These are phyloP conservation scores for Zygosaccharomyces pseudobailii DNA, from an alignment of 1,139 yeast genomes.

Conservation along the genomic window DNA sequence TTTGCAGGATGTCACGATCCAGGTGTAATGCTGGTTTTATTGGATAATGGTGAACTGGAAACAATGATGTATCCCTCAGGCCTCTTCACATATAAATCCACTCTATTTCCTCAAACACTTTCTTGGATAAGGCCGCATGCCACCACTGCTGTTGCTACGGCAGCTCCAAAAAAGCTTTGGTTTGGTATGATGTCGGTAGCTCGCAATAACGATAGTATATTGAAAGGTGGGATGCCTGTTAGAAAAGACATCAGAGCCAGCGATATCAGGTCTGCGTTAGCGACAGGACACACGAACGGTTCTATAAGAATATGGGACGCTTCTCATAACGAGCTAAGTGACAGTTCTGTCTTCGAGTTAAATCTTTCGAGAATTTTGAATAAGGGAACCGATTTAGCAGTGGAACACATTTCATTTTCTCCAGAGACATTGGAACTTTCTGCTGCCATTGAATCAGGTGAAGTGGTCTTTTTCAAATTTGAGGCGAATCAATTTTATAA, in stretches of 20 bases:
- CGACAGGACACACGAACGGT: constrained; percentile 83
- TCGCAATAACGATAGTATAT: constrained; percentile 40
- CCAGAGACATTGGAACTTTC: constrained; percentile 74
- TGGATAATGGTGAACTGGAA: constrained; percentile 56
- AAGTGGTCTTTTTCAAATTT: constrained; percentile 70
- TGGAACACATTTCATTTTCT: constrained; percentile 64
- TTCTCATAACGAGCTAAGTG: constrained; percentile 69
- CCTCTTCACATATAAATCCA: constrained; percentile 48
- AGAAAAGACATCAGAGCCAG: constrained; percentile 50
- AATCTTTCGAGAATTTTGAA: constrained; percentile 47
- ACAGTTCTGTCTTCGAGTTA: constrained; percentile 54
- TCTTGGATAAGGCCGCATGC: constrained; percentile 77
- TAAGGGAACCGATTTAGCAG: constrained; percentile 41
- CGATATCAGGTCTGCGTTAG: constrained; percentile 58
- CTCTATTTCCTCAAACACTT: constrained; percentile 71
- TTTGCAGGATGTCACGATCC: constrained; percentile 73
- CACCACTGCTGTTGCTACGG: constrained; percentile 47
- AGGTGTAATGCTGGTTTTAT: constrained; percentile 48
- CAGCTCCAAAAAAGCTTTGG: constrained; percentile 63
- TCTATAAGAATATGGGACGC: constrained; percentile 76
- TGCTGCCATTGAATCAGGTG: constrained; percentile 57
- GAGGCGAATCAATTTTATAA: constrained; percentile 48
- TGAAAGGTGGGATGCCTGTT: constrained; percentile 77
- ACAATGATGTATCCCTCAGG: constrained; percentile 55
- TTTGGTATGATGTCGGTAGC: constrained; percentile 61